Base-by-base conservation (phyloP, 2,329 filamentous ascomycete genomes). In the Coniella lustricola region DNA sequence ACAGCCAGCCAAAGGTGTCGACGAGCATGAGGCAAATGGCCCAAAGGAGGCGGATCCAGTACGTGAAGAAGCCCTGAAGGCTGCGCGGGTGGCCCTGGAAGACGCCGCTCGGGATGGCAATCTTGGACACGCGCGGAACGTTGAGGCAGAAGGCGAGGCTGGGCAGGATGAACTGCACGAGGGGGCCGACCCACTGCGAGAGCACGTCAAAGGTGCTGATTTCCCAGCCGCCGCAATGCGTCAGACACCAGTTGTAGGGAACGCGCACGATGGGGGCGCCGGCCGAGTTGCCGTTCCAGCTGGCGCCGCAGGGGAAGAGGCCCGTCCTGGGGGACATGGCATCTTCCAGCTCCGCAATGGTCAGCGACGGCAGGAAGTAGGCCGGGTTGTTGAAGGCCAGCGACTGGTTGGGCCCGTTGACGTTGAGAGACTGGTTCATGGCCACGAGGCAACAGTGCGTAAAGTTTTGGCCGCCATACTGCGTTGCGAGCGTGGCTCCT, bases 121-220 rank as follows among this genome's bases (percentile, higher is more conserved):
- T 38, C 44, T 56, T 59, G 17, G 53, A 48, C 25, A 55, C 55
- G 16, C 59, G 50, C 4, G 59, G 59, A 3, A 62, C 48, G 2
- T 57, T 57, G 14, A 62, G 47, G 37, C 60, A 61, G 39, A 62
- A 60, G 32, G 60, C 52, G 34, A 60, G 50, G 40, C 59, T 57
- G 9, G 60, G 60, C 9, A 61, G 36, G 14, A 62, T 50, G 38
- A 62, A 60, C 9, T 54, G 53, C 8, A 57, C 57, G 2, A 61
- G 54, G 7, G 60, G 57, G 35, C 56, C 57, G 13, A 60, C 53
- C 59, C 59, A 61, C 22, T 56, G 54, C 25, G 58, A 57, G 31
- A 57, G 47, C 38, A 58, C 53, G 36, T 42, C 47, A 17, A 48
- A 49, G 42, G 51, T 50, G 49, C 54, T 59, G 7, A 55, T 36